Evolutionary conservation across 352 stramenopile species (phyloP).

Genomic region (Phytophthora melonis): DNA sequence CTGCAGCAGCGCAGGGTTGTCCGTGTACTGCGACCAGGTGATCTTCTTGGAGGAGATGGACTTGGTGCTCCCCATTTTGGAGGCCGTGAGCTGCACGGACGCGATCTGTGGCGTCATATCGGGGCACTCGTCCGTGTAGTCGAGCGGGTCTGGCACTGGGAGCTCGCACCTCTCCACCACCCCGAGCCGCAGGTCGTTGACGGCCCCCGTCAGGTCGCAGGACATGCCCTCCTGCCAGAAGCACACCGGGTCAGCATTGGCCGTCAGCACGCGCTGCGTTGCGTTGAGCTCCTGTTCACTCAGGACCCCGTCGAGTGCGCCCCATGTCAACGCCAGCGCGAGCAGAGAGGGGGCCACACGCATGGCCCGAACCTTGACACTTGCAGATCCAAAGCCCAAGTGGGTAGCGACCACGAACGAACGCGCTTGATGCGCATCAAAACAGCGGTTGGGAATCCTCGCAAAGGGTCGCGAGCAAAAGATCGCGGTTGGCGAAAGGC

Average conservation of each 20-base stretch:
- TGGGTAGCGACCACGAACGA: no score
- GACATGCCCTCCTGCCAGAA: slow-evolving; percentile 1
- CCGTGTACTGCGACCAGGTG: no score
- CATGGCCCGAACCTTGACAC: no score
- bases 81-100: no score
- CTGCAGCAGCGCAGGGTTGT: slow-evolving; percentile 5
- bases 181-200: slow-evolving; percentile 11
- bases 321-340: background rate
- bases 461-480: no score
- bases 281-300: background rate
- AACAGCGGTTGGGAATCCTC: no score
- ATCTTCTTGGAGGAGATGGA: no score
- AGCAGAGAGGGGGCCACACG: background rate
- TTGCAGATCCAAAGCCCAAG: no score
- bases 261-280: background rate
- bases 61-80: no score
- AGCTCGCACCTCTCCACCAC: slow-evolving; percentile 1
- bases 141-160: slow-evolving; percentile 3
- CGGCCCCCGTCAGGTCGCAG: background rate
- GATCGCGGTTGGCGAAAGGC: background rate
- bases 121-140: no score
- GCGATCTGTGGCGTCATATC: no score
- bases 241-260: background rate
- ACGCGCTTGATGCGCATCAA: no score
- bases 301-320: background rate